phyloP scores from a whole-genome alignment of 352 stramenopile genomes.

The Phytopythium cucurbitacearum region DNA sequence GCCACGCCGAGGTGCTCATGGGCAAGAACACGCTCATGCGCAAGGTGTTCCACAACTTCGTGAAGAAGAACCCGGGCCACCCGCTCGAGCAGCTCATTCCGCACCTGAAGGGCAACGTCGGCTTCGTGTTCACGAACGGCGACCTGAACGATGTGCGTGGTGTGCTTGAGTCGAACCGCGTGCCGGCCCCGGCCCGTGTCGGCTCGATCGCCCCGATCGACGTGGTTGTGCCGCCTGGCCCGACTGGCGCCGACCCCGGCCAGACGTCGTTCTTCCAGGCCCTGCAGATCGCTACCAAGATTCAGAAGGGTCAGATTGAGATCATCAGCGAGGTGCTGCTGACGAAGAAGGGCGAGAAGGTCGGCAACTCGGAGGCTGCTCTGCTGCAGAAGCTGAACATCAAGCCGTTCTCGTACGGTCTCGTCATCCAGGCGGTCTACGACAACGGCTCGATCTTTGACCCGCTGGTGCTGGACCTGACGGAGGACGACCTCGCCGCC shows the following conservation, averaged over 20 bases:
- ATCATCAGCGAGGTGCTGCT: conserved; percentile 97
- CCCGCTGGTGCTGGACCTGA: conserved; percentile 98
- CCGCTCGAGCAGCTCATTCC: conserved; percentile 88
- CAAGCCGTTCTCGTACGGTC: conserved; percentile 98
- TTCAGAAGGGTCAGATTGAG: conserved; percentile 99
- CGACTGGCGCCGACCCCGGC: conserved; percentile 98
- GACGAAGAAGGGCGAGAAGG: conserved; percentile 94
- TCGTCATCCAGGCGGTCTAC: conserved; percentile 96
- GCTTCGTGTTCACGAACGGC: conserved; percentile 99
- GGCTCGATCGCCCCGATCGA: conserved; percentile 94
- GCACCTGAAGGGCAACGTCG: conserved; percentile 96
- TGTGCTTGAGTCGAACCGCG: conserved; percentile 85
- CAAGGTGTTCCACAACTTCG: conserved; percentile 96
- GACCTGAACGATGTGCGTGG: conserved; percentile 93
- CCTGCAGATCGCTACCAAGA: conserved; percentile 99
- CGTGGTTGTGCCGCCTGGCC: conserved; percentile 96
- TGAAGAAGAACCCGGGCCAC: conserved; percentile 96
- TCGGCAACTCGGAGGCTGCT: conserved; percentile 97
- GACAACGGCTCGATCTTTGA: conserved; percentile 99
- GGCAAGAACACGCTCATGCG: conserved; percentile 99
- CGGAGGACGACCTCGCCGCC: conserved; percentile 93
- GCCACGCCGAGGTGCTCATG: conserved; percentile 97
- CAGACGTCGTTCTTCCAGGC: conserved; percentile 99
- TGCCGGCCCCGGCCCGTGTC: conserved; percentile 96
- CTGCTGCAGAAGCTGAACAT: conserved; percentile 99